Percentiles rank a stretch among this genome's conserved stretches.
Evolutionary conservation across 2,329 filamentous ascomycete genomes (phyloP).

Genomic region (Stylonectria norvegica): DNA sequence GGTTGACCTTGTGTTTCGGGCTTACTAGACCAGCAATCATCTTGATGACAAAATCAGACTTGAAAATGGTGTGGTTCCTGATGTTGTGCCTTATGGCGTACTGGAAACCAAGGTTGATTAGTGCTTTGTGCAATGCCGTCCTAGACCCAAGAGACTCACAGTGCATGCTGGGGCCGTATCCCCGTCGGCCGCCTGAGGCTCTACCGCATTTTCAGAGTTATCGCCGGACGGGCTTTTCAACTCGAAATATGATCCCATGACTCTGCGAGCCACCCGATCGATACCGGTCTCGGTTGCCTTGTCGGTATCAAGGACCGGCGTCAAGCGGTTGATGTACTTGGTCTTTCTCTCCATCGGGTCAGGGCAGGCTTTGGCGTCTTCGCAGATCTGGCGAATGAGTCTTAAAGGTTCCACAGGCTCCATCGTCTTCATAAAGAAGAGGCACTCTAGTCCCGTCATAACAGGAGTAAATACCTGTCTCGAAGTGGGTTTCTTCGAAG

Average conservation of each 20-base stretch:
- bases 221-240: slow-evolving; percentile 32
- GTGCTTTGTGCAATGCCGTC: slow-evolving; percentile 5
- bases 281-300: slow-evolving; percentile 69
- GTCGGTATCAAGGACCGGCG: slow-evolving; percentile 50
- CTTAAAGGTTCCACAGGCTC: slow-evolving; percentile 53
- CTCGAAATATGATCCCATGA: slow-evolving; percentile 62
- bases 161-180: slow-evolving; percentile 31
- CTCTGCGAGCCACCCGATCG: slow-evolving; percentile 59
- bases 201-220: slow-evolving; percentile 11
- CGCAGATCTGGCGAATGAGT: slow-evolving; percentile 53
- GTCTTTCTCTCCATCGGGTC: slow-evolving; percentile 44
- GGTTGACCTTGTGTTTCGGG: slow-evolving; percentile 68
- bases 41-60: slow-evolving; percentile 66
- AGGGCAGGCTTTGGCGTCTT: slow-evolving; percentile 46
- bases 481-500: slow-evolving; percentile 37
- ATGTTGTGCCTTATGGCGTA: slow-evolving; percentile 82
- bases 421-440: slow-evolving; percentile 59
- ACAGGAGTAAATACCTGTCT: slow-evolving; percentile 51
- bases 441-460: slow-evolving; percentile 56
- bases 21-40: slow-evolving; percentile 65
- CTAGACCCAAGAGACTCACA: slow-evolving; percentile 36
- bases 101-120: slow-evolving; percentile 40
- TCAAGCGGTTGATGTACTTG: slow-evolving; percentile 58
- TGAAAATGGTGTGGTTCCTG: slow-evolving; percentile 68
- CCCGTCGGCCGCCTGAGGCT: slow-evolving; percentile 13